phyloP scores from a whole-genome alignment of 257 asterid genomes.

The Solanum sitiens region DNA sequence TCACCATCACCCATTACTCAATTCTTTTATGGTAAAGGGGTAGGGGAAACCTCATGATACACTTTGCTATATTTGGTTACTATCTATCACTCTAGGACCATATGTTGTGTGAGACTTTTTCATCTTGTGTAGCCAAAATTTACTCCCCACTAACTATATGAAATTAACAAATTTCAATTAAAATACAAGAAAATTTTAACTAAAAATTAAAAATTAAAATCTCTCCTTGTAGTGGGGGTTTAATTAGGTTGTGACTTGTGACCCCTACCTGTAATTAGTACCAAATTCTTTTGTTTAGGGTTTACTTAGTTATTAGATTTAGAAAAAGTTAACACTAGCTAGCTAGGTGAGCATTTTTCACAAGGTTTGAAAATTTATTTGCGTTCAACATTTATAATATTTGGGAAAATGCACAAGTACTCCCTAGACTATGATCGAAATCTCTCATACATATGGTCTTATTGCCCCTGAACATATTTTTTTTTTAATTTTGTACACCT shows the following conservation, averaged over 20 bases:
- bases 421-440: no score
- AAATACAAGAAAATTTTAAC: neutral
- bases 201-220: neutral
- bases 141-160: neutral
- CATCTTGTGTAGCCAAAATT: neutral
- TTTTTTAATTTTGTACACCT: no score
- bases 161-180: neutral
- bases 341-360: neutral
- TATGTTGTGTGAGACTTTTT: neutral
- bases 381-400: neutral
- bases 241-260: neutral
- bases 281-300: neutral
- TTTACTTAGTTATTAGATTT: neutral
- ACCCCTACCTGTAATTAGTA: neutral
- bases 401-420: no score
- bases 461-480: no score
- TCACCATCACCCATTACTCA: slow-evolving; percentile 15
- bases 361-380: neutral
- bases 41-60: slow-evolving; percentile 16
- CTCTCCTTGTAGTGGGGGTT: neutral
- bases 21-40: slow-evolving; percentile 25
- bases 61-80: slow-evolving; percentile 4
- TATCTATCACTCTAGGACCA: neutral
- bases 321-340: neutral
- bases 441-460: no score